Base-by-base conservation (phyloP, 2,329 filamentous ascomycete genomes). In the Chaetomiaceae sp. region DNA sequence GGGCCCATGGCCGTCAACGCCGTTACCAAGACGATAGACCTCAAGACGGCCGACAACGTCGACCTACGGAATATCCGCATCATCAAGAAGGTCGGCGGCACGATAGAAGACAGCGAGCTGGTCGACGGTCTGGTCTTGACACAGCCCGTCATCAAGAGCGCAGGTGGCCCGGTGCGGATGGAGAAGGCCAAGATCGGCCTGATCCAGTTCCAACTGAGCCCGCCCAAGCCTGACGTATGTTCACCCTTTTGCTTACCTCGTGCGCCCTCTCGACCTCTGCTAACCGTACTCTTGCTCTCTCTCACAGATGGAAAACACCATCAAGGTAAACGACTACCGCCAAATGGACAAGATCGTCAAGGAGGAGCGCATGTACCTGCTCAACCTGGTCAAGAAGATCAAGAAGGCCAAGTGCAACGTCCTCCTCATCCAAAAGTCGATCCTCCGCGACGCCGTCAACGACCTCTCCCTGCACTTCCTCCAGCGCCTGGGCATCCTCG, bases 261-360 rank as follows among this genome's bases (percentile, higher is more conserved):
- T 17, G 3, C 25, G 25, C 25, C 25, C 6, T 13, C 12, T 31
- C 5, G 20, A 14, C 8, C n/a, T 14, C 14, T 8, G 16, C 7
- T 38, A 17, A 23, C 38, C 23, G 14, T 20, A 16, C 50, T 46
- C 21, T 58, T 51, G n/a, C n/a, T n/a, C 31, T 30, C 37, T 34
- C 10, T 12, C 43, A 43, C 61, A 89, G 83, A 99, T 99, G 93
- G 93, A 99, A 76, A 99, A 99, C 74, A 93, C 95, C 66, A 97
- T 99, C 58, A 86, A 95, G 27, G 93, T 99, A 65, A 99, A 99
- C 72, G 93, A 99, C 76, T 99, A 99, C 79, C 83, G 93, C 66
- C 93, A 99, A 70, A 99, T 99, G 93, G 93, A 99, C 78, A 99
- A 97, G 81, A 99, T 99, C 60, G 82, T 99, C 62, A 99, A 99